phyloP scores from a whole-genome alignment of 257 asterid genomes.

The Scutellaria galericulata region DNA sequence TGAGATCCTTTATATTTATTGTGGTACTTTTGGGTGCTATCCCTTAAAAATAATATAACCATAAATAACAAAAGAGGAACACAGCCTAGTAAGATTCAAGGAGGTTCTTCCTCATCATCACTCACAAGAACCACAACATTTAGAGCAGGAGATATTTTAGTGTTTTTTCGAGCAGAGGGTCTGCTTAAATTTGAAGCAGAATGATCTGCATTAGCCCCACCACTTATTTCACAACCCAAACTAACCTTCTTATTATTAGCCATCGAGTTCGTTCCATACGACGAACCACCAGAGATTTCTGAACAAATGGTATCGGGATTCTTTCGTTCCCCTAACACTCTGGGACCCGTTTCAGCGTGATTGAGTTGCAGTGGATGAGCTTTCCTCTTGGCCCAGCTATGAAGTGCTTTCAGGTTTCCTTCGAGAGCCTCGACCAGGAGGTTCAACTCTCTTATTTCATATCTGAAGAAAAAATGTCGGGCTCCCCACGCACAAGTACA shows the following conservation, averaged over 20 bases:
- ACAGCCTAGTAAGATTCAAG: background rate
- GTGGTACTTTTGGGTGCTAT: too few species aligned
- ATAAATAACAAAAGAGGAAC: background rate
- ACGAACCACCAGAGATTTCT: background rate
- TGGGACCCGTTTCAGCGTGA: too few species aligned
- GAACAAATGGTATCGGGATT: background rate
- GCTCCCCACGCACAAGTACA: conserved; percentile 66
- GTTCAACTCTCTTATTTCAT: conserved; percentile 49
- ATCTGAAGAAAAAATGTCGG: conserved; percentile 52
- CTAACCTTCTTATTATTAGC: conserved; percentile 2
- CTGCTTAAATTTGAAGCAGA: background rate
- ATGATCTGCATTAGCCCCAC: background rate
- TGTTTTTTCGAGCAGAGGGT: background rate
- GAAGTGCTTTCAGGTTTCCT: conserved; percentile 53
- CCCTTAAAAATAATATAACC: too few species aligned
- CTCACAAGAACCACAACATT: conserved; percentile 35
- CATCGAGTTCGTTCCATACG: background rate
- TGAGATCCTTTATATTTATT: too few species aligned
- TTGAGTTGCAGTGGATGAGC: conserved; percentile 14
- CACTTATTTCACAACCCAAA: background rate
- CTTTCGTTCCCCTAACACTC: too few species aligned
- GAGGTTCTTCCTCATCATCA: conserved; percentile 42
- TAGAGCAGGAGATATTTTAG: background rate
- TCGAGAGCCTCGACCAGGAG: conserved; percentile 73
- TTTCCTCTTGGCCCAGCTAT: conserved; percentile 50